A percentile compares a stretch with the other conserved stretches of the same genome.
Conservation (phyloP, 768 basidiomycete genomes). For the Pisolithus microcarpus region DNA sequence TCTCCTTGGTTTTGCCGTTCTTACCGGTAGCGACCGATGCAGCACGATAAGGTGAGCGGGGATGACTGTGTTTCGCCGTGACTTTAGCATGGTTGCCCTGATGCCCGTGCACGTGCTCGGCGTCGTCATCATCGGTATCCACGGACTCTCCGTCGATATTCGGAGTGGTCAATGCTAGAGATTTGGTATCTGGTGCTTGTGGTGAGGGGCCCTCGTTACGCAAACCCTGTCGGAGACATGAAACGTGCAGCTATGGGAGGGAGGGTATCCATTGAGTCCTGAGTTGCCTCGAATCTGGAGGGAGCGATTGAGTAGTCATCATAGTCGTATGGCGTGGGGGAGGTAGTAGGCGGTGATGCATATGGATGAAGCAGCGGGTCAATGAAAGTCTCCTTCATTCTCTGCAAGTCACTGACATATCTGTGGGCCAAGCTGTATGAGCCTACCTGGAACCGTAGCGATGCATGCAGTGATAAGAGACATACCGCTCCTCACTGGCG, state of each 20-base stretch:
- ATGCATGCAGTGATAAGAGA: conserved; percentile 2
- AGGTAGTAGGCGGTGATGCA: conserved; percentile 32
- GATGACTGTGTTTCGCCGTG: conserved; percentile 55
- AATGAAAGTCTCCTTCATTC: conserved; percentile 92
- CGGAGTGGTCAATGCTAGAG: conserved; percentile 39
- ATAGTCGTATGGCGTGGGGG: conserved; percentile 54
- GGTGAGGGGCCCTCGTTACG: conserved; percentile 39
- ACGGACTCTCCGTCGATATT: conserved; percentile 71
- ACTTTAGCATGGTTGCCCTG: conserved; percentile 17
- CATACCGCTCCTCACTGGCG: conserved; percentile 87
- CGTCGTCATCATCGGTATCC: conserved; percentile 58
- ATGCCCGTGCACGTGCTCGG: conserved; percentile 37
- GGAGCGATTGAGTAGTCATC: conserved; percentile 45
- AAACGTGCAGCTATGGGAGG: conserved; percentile 85
- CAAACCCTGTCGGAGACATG: conserved; percentile 59
- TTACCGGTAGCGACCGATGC: conserved; percentile 36
- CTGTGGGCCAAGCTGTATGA: conserved; percentile 31
- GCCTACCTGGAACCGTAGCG: background rate
- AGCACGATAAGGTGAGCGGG: conserved; percentile 69
- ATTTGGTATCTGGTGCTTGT: conserved; percentile 42
- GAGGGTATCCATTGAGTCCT: conserved; percentile 67
- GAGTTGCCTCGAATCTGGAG: conserved; percentile 52
- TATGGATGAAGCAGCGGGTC: conserved; percentile 85
- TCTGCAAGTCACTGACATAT: conserved; percentile 85
- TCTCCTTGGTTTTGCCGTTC: conserved; percentile 34